These are phyloP conservation scores for Lyophyllum decastes DNA, from an alignment of 768 basidiomycete genomes.

Conservation along the genomic window DNA sequence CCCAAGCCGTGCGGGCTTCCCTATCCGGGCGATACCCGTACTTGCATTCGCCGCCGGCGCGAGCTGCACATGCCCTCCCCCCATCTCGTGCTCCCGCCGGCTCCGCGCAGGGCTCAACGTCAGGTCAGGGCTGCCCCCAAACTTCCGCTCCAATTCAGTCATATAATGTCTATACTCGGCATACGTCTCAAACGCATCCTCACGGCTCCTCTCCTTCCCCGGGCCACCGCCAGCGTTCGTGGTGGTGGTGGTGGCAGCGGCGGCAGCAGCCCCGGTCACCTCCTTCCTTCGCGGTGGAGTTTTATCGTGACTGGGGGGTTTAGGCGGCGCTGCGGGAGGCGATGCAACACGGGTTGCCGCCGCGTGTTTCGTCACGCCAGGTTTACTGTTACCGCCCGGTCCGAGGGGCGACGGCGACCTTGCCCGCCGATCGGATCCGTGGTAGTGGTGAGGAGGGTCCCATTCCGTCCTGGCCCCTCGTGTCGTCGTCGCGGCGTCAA, in stretches of 20 bases:
- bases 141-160: constrained; percentile 31
- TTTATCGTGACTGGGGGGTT: background rate
- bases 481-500: constrained; percentile 36
- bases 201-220: background rate
- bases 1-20: constrained; percentile 23
- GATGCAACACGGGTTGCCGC: background rate
- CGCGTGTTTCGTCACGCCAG: background rate
- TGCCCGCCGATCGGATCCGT: background rate
- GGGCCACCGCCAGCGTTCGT: background rate
- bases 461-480: constrained; percentile 24
- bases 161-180: constrained; percentile 35
- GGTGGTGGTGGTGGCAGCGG: constrained; percentile 1
- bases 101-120: constrained; percentile 20
- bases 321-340: background rate
- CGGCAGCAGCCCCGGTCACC: background rate
- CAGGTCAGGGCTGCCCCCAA: constrained; percentile 22
- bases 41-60: constrained; percentile 5
- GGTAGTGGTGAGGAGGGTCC: constrained; percentile 17
- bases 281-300: too few relatives aligned
- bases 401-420: background rate
- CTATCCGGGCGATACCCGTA: constrained; percentile 21
- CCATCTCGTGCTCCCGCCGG: constrained; percentile 14
- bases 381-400: background rate
- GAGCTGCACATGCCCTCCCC: constrained; percentile 13
- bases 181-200: constrained; percentile 27